phyloP scores from a whole-genome alignment of 345 rosid species.

The Punica granatum region DNA sequence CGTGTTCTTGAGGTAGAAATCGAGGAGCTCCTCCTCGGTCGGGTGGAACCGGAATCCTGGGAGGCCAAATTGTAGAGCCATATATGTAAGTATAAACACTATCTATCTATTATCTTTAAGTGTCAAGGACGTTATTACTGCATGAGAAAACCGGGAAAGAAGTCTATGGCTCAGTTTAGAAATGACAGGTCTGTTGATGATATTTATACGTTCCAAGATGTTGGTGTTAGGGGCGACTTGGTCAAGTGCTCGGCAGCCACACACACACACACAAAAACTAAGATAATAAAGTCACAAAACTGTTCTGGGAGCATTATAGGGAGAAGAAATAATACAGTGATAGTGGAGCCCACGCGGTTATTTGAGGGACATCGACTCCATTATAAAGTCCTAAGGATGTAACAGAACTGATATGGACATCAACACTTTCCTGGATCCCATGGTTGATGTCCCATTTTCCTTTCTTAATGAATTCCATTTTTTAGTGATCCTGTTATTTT shows the following conservation, averaged over 20 bases:
- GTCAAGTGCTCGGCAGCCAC: neutral
- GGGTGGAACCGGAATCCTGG: slow-evolving; percentile 99
- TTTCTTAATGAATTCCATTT: no score
- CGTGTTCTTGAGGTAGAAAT: slow-evolving; percentile 75
- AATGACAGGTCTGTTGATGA: neutral
- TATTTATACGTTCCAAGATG: neutral
- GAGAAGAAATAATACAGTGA: no score
- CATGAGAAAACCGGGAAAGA: no score
- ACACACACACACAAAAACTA: neutral
- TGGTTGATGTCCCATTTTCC: no score
- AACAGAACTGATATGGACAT: neutral
- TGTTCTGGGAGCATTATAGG: neutral
- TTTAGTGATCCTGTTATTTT: no score
- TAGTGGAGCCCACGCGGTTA: slow-evolving; percentile 1
- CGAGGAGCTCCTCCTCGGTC: slow-evolving; percentile 83
- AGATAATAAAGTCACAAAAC: neutral
- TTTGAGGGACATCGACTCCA: neutral
- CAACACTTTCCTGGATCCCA: neutral
- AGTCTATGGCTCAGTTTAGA: neutral
- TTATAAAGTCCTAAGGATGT: neutral
- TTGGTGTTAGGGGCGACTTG: neutral
- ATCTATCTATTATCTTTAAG: no score
- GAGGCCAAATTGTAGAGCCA: slow-evolving; percentile 35
- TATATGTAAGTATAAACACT: neutral
- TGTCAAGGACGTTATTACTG: no score